Evolutionary conservation across 441 rosid genomes (phyloP).

Genomic region (Brassica balearica): DNA sequence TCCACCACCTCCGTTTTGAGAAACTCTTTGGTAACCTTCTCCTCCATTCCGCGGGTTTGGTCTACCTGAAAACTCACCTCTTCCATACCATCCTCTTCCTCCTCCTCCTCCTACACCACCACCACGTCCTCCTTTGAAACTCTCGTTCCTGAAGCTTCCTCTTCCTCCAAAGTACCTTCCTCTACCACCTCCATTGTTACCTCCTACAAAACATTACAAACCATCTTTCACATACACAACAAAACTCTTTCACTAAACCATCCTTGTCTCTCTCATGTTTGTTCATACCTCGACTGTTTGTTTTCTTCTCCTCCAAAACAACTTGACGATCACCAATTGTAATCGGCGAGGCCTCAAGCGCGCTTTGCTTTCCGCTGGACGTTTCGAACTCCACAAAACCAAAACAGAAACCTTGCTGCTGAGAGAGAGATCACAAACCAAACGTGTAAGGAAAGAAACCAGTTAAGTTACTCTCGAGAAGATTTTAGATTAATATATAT

Average conservation of each 20-base stretch:
- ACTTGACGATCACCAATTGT: constrained; percentile 72
- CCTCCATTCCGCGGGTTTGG: constrained; percentile 65
- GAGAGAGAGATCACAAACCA: constrained; percentile 40
- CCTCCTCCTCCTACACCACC: constrained; percentile 51
- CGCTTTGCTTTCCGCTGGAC: constrained; percentile 67
- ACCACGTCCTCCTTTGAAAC: constrained; percentile 76
- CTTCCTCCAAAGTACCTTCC: constrained; percentile 76
- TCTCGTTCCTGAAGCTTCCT: constrained; percentile 71
- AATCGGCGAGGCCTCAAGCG: constrained; percentile 87
- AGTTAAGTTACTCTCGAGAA: not conserved
- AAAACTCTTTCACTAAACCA: not conserved
- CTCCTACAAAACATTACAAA: constrained; percentile 20
- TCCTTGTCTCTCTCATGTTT: constrained; percentile 10
- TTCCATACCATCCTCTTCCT: constrained; percentile 73
- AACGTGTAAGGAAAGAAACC: constrained; percentile 34
- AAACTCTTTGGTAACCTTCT: constrained; percentile 61
- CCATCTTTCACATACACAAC: constrained; percentile 7
- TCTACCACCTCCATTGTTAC: constrained; percentile 59
- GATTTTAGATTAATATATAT: constrained; percentile 8
- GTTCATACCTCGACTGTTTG: constrained; percentile 69
- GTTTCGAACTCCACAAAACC: constrained; percentile 96
- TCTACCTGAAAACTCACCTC: constrained; percentile 68
- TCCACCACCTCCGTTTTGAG: constrained; percentile 71
- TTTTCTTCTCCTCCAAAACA: constrained; percentile 83
- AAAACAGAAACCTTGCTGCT: constrained; percentile 87